Evolutionary conservation across 768 basidiomycete species (phyloP).

Genomic region (Collybiopsis luxurians): DNA sequence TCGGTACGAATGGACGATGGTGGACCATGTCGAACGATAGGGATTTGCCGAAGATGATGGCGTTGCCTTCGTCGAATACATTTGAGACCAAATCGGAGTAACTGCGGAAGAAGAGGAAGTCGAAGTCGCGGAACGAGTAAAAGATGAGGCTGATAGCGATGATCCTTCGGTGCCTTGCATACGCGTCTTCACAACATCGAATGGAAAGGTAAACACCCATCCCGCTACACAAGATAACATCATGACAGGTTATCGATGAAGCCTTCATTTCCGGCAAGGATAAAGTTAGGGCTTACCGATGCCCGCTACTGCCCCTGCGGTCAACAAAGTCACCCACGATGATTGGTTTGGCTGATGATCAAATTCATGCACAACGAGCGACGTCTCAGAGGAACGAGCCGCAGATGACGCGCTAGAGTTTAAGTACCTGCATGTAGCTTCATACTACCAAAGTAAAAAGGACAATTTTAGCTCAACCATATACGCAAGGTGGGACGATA

Average conservation of each 20-base stretch:
- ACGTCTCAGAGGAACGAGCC: slow-evolving; percentile 20
- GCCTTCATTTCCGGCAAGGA: background rate
- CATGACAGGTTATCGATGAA: background rate
- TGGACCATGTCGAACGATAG: slow-evolving; percentile 57
- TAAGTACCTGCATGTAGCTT: slow-evolving; percentile 57
- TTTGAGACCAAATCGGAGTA: slow-evolving; percentile 12
- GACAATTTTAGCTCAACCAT: background rate
- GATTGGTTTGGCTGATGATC: slow-evolving; percentile 33
- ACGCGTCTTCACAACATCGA: slow-evolving; percentile 89
- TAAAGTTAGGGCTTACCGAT: slow-evolving; percentile 33
- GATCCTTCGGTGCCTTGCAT: slow-evolving; percentile 51
- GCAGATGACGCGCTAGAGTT: slow-evolving; percentile 20
- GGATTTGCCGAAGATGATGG: slow-evolving; percentile 34
- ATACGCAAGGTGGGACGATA: background rate
- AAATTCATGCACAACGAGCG: slow-evolving; percentile 38
- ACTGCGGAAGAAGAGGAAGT: slow-evolving; percentile 1
- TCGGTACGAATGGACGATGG: slow-evolving; percentile 57
- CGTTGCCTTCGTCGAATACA: slow-evolving; percentile 3
- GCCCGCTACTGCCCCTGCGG: slow-evolving; percentile 78
- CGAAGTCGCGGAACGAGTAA: background rate
- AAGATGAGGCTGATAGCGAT: background rate
- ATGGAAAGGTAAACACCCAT: slow-evolving; percentile 81
- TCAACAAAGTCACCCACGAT: slow-evolving; percentile 56
- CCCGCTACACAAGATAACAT: slow-evolving; percentile 37
- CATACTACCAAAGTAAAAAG: slow-evolving; percentile 49